phyloP scores from a whole-genome alignment of 805 yeast species.

The Wickerhamomyces queroliae region DNA sequence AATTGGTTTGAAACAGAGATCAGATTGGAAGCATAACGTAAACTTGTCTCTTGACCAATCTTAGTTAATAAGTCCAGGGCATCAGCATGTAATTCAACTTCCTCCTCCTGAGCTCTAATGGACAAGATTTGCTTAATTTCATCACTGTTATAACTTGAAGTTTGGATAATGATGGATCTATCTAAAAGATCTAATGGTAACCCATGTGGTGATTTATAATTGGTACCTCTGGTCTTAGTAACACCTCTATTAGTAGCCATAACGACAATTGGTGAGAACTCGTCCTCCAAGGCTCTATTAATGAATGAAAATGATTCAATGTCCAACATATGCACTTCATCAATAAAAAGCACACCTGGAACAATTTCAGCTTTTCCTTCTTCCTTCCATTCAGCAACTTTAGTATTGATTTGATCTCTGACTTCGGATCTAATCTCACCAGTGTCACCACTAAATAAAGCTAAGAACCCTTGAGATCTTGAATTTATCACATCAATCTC shows the following conservation, averaged over 20 bases:
- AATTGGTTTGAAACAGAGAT: slow-evolving; percentile 86
- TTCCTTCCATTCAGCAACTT: slow-evolving; percentile 97
- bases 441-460: slow-evolving; percentile 92
- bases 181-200: slow-evolving; percentile 92
- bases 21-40: slow-evolving; percentile 89
- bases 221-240: slow-evolving; percentile 89
- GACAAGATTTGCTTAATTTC: slow-evolving; percentile 83
- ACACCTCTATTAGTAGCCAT: slow-evolving; percentile 98
- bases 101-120: slow-evolving; percentile 93
- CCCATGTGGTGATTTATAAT: slow-evolving; percentile 95
- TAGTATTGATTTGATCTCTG: slow-evolving; percentile 92
- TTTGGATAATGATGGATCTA: slow-evolving; percentile 88
- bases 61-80: slow-evolving; percentile 85
- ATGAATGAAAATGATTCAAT: slow-evolving; percentile 93
- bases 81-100: slow-evolving; percentile 74
- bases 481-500: slow-evolving; percentile 98
- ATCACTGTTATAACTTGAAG: slow-evolving; percentile 67
- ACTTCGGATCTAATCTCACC: slow-evolving; percentile 97
- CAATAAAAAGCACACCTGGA: slow-evolving; percentile 96
- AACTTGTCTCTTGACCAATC: slow-evolving; percentile 83
- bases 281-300: slow-evolving; percentile 94
- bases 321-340: slow-evolving; percentile 98
- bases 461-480: slow-evolving; percentile 95
- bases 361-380: slow-evolving; percentile 98
- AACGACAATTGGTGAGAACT: slow-evolving; percentile 92